Conservation (phyloP, 1,284 basidiomycete genomes). For the Naganishia sp. region DNA sequence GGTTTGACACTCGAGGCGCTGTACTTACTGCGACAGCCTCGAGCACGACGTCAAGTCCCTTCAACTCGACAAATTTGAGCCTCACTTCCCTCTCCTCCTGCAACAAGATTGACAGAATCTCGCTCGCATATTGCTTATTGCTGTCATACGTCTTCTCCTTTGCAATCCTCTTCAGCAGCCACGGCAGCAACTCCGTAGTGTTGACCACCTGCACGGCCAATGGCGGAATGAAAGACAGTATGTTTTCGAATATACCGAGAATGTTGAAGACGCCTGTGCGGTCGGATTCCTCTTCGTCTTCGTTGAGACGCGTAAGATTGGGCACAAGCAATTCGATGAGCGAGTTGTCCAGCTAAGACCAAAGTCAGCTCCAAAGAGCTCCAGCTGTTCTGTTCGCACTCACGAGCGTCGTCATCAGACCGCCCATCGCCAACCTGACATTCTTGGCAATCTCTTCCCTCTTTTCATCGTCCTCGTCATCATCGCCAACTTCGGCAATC, state of each 20-base stretch:
- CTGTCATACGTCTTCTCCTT: constrained; percentile 63
- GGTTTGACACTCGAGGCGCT: not conserved
- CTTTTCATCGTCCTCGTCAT: constrained; percentile 62
- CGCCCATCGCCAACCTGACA: constrained; percentile 60
- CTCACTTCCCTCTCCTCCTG: constrained; percentile 71
- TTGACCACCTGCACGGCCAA: constrained; percentile 69
- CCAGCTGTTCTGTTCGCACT: constrained; percentile 44
- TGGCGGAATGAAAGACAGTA: constrained; percentile 78
- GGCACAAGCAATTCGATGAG: constrained; percentile 86
- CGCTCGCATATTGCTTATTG: constrained; percentile 82
- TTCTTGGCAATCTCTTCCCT: constrained; percentile 45
- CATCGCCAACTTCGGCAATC: constrained; percentile 66
- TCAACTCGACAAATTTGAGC: constrained; percentile 63
- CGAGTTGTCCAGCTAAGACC: constrained; percentile 69
- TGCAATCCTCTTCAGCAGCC: constrained; percentile 75
- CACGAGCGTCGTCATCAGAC: constrained; percentile 72
- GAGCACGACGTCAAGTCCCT: constrained; percentile 77
- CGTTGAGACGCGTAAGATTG: constrained; percentile 77
- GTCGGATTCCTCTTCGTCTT: constrained; percentile 79
- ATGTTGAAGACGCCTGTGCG: constrained; percentile 87
- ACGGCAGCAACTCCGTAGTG: constrained; percentile 73
- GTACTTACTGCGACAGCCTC: constrained; percentile 74
- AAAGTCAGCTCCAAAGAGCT: not conserved
- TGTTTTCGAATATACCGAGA: constrained; percentile 90
- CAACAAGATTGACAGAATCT: constrained; percentile 83